Evolutionary conservation across 2,329 filamentous ascomycete genomes (phyloP).

Genomic region (Aspergillus sp.): DNA sequence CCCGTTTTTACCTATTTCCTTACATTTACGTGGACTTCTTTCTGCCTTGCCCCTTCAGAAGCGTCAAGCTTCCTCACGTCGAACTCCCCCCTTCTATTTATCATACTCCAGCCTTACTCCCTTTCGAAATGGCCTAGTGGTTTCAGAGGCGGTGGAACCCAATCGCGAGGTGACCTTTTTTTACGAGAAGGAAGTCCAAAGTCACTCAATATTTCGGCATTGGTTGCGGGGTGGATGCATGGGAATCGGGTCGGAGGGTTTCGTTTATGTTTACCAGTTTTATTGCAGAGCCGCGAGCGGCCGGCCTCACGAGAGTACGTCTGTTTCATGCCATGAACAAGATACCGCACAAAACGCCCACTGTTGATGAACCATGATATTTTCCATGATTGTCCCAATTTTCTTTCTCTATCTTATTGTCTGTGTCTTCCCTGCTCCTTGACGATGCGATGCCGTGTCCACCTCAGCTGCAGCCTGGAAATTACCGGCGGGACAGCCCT

Average conservation of each 20-base stretch:
- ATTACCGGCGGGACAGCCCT: neutral
- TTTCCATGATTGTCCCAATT: conserved; percentile 15
- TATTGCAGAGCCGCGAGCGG: conserved; percentile 24
- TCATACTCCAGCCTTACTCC: conserved; percentile 19
- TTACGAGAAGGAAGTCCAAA: neutral
- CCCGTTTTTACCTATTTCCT: conserved; percentile 15
- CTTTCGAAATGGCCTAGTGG: conserved; percentile 14
- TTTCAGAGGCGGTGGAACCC: conserved; percentile 15
- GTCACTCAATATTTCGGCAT: conserved; percentile 12
- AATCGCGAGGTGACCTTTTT: conserved; percentile 9
- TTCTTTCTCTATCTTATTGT: conserved; percentile 5
- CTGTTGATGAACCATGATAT: conserved; percentile 36
- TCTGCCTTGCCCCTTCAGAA: conserved; percentile 16
- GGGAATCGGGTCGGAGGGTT: conserved; percentile 18
- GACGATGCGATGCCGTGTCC: neutral
- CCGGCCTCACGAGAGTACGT: conserved; percentile 29
- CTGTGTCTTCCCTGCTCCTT: conserved; percentile 8
- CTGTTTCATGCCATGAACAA: conserved; percentile 37
- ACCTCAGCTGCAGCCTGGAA: neutral
- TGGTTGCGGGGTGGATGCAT: conserved; percentile 16
- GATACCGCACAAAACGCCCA: conserved; percentile 40
- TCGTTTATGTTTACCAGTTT: conserved; percentile 15
- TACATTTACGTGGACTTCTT: conserved; percentile 7
- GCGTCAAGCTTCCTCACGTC: conserved; percentile 20
- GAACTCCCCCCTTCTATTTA: conserved; percentile 15